Evolutionary conservation across 2,329 filamentous ascomycete genomes (phyloP).

Genomic region (Cladorrhinum sp.): DNA sequence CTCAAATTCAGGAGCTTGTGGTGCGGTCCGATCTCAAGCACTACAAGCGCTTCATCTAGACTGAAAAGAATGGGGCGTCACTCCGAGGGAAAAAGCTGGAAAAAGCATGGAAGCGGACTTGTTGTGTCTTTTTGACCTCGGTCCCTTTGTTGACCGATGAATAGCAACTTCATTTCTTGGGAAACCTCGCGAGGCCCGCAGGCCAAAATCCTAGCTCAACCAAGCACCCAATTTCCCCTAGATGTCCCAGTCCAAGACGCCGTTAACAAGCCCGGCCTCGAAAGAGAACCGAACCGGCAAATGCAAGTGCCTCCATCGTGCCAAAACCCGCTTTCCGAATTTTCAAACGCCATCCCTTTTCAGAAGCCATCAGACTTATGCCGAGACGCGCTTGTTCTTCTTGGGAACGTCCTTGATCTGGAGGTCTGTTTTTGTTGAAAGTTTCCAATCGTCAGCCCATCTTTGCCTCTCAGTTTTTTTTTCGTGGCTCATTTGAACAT

Average conservation of each 20-base stretch:
- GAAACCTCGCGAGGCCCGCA: constrained; percentile 30
- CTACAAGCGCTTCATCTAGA: constrained; percentile 33
- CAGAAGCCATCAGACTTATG: constrained; percentile 12
- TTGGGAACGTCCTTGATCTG: constrained; percentile 54
- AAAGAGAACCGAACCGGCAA: constrained; percentile 31
- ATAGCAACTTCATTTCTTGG: constrained; percentile 24
- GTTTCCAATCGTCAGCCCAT: constrained; percentile 25
- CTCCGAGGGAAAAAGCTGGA: not conserved
- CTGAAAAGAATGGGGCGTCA: not conserved
- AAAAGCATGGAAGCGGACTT: constrained; percentile 6
- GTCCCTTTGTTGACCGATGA: constrained; percentile 19
- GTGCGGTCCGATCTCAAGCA: constrained; percentile 31
- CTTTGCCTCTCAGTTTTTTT: not conserved
- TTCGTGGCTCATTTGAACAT: constrained; percentile 41
- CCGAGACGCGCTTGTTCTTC: constrained; percentile 33
- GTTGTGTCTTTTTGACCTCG: constrained; percentile 5
- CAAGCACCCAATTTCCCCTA: constrained; percentile 42
- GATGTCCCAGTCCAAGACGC: constrained; percentile 46
- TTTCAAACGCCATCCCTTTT: constrained; percentile 3
- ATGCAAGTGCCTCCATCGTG: constrained; percentile 27
- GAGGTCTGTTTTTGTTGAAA: constrained; percentile 39
- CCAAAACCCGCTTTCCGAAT: constrained; percentile 24
- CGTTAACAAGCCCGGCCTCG: constrained; percentile 38
- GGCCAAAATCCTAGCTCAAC: constrained; percentile 29
- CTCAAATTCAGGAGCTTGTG: constrained; percentile 24